Evolutionary conservation across 2,329 filamentous ascomycete genomes (phyloP).

Genomic region (Aspergillus ibericus): DNA sequence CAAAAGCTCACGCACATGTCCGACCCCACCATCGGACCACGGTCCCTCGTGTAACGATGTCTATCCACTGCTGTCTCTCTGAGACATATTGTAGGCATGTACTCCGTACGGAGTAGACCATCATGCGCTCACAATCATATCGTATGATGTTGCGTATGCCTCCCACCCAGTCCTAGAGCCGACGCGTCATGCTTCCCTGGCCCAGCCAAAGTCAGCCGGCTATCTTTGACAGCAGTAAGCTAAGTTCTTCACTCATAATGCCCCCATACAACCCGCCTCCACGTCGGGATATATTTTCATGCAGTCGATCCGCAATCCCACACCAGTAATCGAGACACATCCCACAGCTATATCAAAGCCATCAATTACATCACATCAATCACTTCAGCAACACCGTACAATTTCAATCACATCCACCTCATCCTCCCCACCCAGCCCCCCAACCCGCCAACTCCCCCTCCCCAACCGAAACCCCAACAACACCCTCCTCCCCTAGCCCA

Average conservation of each 20-base stretch:
- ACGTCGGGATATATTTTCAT: too few species aligned
- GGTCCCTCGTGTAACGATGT: not conserved
- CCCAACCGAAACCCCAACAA: slow-evolving; percentile 41
- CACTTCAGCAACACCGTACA: too few species aligned
- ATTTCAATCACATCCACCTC: slow-evolving; percentile 7
- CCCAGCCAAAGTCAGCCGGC: not conserved
- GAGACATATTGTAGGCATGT: too few species aligned
- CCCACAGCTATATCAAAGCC: not conserved
- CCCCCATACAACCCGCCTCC: too few species aligned
- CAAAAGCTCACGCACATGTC: not conserved
- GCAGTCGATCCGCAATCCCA: not conserved
- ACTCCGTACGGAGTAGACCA: too few species aligned
- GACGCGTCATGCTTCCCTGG: not conserved
- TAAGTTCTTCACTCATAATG: not conserved
- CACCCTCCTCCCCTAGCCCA: slow-evolving; percentile 55
- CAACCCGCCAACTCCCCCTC: slow-evolving; percentile 73
- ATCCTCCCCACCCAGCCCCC: slow-evolving; percentile 50
- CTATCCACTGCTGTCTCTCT: too few species aligned
- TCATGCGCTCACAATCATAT: too few species aligned
- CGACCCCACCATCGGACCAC: not conserved
- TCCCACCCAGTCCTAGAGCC: not conserved
- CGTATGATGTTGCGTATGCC: not conserved
- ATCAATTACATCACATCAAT: too few species aligned
- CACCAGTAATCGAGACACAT: not conserved
- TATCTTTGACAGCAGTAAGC: not conserved